Conservation (phyloP, 257 asterid species). For the Ophiorrhiza pumila region DNA sequence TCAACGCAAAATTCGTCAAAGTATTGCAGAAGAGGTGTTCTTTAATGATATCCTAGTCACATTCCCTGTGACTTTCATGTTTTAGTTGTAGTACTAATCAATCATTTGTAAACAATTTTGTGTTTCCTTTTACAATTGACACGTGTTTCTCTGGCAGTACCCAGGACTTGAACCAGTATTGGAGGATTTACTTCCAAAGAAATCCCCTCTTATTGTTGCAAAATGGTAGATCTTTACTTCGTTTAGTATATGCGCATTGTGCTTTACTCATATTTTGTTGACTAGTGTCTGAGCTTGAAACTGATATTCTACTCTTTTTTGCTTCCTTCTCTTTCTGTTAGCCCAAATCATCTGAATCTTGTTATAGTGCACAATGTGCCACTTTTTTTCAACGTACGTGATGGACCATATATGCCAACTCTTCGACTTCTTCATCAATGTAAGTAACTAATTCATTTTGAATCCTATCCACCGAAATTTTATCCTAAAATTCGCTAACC, state of each 20-base stretch:
- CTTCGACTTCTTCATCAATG: conserved; percentile 97
- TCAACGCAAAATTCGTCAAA: conserved; percentile 88
- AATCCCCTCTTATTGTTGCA: conserved; percentile 89
- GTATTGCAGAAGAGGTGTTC: conserved; percentile 86
- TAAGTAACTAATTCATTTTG: conserved; percentile 32
- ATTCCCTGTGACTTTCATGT: neutral
- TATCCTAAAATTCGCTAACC: neutral
- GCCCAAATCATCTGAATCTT: conserved; percentile 95
- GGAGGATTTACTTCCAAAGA: conserved; percentile 93
- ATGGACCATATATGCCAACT: conserved; percentile 99
- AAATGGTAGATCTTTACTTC: conserved; percentile 57
- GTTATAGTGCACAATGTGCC: conserved; percentile 95
- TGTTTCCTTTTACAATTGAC: conserved; percentile 6
- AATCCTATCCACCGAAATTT: neutral
- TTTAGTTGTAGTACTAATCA: neutral
- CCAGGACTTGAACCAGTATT: conserved; percentile 84
- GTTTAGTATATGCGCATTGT: neutral
- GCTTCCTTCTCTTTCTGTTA: conserved; percentile 23
- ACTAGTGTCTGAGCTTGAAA: conserved; percentile 12
- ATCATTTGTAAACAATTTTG: neutral
- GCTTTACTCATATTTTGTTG: conserved; percentile 9
- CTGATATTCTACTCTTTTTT: conserved; percentile 20
- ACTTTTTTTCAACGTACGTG: conserved; percentile 89
- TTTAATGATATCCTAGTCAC: conserved; percentile 18
- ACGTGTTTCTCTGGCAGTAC: conserved; percentile 50